A percentile compares a stretch with the other conserved stretches of the same genome.
These are phyloP conservation scores for Monosporozyma siamensis DNA, from an alignment of 805 yeast species.

Conservation along the genomic window DNA sequence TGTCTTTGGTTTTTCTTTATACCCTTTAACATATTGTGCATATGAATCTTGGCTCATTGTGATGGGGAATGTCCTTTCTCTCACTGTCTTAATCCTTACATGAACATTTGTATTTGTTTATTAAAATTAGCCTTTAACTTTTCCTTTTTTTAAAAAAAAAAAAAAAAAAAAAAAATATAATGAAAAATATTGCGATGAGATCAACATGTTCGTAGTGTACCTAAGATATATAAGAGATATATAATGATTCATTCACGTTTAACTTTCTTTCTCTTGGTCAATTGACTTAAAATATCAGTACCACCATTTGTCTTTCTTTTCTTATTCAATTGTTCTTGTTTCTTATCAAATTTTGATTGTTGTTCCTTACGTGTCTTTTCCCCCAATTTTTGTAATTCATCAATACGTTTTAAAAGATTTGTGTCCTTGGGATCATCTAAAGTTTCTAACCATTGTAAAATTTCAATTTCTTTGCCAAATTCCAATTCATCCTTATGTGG, in stretches of 20 bases:
- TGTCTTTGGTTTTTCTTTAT: neutral
- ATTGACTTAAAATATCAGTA: constrained; percentile 15
- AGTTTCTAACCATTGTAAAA: constrained; percentile 65
- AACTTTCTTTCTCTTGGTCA: constrained; percentile 8
- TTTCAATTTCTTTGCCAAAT: constrained; percentile 75
- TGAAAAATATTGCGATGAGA: too few species aligned
- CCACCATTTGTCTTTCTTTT: constrained; percentile 10
- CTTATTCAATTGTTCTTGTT: constrained; percentile 23
- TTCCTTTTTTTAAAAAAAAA: too few species aligned
- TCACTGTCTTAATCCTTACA: too few species aligned
- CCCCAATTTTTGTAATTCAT: constrained; percentile 49
- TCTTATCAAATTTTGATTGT: constrained; percentile 52
- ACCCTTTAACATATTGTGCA: neutral
- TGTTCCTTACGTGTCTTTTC: constrained; percentile 62
- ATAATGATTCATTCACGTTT: neutral
- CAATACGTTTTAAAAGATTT: constrained; percentile 43
- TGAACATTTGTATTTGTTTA: too few species aligned
- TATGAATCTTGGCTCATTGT: neutral
- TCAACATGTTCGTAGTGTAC: too few species aligned
- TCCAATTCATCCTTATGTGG: constrained; percentile 51
- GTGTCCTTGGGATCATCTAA: constrained; percentile 30
- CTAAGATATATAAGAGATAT: too few species aligned
- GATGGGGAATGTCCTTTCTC: too few species aligned
- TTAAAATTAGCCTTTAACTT: too few species aligned
- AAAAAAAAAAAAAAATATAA: too few species aligned